phyloP scores from a whole-genome alignment of 2,329 filamentous ascomycete species.

The Rutstroemia sp. region DNA sequence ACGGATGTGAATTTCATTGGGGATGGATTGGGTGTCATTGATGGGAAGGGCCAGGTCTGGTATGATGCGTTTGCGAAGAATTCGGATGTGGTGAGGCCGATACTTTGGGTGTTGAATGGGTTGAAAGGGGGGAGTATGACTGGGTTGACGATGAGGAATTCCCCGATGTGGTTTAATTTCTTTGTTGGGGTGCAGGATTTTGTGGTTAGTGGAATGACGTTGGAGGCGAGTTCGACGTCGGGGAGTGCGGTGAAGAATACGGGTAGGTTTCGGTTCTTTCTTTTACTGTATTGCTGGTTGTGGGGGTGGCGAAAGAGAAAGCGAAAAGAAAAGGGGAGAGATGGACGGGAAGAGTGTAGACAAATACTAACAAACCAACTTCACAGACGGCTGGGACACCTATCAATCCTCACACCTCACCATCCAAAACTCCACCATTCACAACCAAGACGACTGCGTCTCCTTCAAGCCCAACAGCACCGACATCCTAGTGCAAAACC shows the following conservation, averaged over 20 bases:
- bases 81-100: neutral
- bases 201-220: neutral
- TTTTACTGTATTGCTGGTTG: neutral
- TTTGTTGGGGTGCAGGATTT: neutral
- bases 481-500: constrained; percentile 44
- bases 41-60: constrained; percentile 5
- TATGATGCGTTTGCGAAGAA: constrained; percentile 4
- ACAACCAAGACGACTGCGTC: constrained; percentile 40
- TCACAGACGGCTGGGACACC: constrained; percentile 5
- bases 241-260: constrained; percentile 1
- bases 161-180: constrained; percentile 6
- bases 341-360: too few relatives aligned
- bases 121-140: constrained; percentile 1
- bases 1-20: constrained; percentile 2
- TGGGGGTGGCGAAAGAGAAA: neutral
- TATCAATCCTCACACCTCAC: constrained; percentile 5
- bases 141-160: neutral
- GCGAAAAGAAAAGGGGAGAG: too few relatives aligned
- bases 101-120: constrained; percentile 6
- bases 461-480: constrained; percentile 48
- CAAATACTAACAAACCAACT: neutral
- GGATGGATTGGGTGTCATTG: constrained; percentile 1
- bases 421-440: constrained; percentile 5
- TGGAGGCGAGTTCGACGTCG: neutral
- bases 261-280: neutral